A percentile compares a stretch with the other conserved stretches of the same genome.
Conservation (phyloP, 139 green algal genomes). For the Chlorella vulgaris region DNA sequence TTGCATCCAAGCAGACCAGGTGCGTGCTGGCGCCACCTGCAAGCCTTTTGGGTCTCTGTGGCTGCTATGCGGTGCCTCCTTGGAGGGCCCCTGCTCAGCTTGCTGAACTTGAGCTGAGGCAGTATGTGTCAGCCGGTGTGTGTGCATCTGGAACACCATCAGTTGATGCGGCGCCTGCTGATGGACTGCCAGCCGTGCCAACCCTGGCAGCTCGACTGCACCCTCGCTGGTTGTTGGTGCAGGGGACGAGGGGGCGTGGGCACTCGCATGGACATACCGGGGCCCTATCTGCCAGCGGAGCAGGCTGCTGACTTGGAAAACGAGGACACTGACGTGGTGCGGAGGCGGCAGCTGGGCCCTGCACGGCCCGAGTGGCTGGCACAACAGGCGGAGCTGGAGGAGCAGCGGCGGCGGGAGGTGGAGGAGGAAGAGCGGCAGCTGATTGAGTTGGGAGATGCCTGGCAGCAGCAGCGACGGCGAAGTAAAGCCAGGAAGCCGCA, state of each 20-base stretch:
- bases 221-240: neutral
- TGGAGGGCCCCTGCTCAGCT: too few species aligned
- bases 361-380: conserved; percentile 37
- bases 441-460: neutral
- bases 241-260: conserved; percentile 46
- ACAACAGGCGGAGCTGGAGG: conserved; percentile 11
- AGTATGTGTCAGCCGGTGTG: too few species aligned
- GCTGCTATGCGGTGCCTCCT: too few species aligned
- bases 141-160: too few species aligned
- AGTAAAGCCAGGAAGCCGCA: neutral
- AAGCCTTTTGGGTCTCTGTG: too few species aligned
- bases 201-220: too few species aligned
- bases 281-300: conserved; percentile 24
- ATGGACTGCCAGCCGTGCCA: too few species aligned
- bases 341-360: conserved; percentile 34
- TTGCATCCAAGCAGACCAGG: conserved; percentile 17
- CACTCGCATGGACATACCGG: conserved; percentile 36
- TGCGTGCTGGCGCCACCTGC: conserved; percentile 12
- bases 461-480: neutral
- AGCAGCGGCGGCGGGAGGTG: neutral
- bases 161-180: too few species aligned
- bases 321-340: conserved; percentile 12
- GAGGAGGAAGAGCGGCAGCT: neutral
- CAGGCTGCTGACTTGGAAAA: conserved; percentile 15
- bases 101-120: too few species aligned